Percentiles rank a stretch among this genome's conserved stretches.
These are phyloP conservation scores for Rhododendron simsii DNA, from an alignment of 148 eudicot genomes.

Conservation along the genomic window DNA sequence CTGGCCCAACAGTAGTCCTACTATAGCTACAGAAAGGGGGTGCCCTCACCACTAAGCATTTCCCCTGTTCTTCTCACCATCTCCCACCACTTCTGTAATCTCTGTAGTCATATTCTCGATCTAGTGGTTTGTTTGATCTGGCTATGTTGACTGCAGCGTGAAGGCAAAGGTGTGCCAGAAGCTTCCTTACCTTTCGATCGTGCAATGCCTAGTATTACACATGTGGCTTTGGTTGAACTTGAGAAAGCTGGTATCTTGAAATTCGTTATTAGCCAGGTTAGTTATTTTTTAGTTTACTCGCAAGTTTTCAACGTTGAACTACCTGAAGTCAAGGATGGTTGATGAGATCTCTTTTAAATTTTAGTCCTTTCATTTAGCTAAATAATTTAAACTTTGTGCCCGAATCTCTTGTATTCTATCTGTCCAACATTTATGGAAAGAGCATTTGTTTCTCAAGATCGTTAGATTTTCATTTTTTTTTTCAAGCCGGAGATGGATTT, in stretches of 20 bases:
- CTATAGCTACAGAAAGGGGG: not conserved
- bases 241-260: conserved; percentile 71
- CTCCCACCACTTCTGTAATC: too few species aligned
- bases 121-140: not conserved
- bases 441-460: not conserved
- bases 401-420: not conserved
- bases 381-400: not conserved
- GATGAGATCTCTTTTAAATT: not conserved
- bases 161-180: conserved; percentile 73
- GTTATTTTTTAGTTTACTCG: not conserved
- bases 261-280: conserved; percentile 84
- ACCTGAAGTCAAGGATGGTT: not conserved
- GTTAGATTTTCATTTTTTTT: not conserved
- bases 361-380: not conserved
- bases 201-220: conserved; percentile 78
- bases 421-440: not conserved
- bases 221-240: conserved; percentile 87
- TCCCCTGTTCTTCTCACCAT: not conserved
- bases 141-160: conserved; percentile 41
- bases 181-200: conserved; percentile 87
- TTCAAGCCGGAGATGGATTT: not conserved
- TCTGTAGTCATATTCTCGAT: not conserved
- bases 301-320: not conserved
- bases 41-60: not conserved
- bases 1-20: not conserved